These are phyloP conservation scores for Elsinoe arachidis DNA, from an alignment of 2,329 filamentous ascomycete genomes.

Conservation along the genomic window DNA sequence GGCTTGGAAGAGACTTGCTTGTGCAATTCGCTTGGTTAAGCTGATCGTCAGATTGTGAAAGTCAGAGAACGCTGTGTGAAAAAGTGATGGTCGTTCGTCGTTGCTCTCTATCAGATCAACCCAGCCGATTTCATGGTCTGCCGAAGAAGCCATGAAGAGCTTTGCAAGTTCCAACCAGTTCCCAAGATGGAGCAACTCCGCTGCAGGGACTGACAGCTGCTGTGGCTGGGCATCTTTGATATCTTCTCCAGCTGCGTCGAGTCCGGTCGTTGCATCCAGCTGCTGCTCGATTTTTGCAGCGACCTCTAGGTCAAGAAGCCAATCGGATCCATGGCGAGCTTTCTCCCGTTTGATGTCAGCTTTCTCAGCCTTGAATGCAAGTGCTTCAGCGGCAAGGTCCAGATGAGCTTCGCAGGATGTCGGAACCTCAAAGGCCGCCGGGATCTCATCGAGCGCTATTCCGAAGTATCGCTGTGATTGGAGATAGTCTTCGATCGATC, in stretches of 20 bases:
- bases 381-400: conserved; percentile 57
- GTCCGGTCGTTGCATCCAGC: neutral
- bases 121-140: conserved; percentile 59
- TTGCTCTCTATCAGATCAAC: conserved; percentile 39
- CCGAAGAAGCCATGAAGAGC: conserved; percentile 65
- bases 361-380: conserved; percentile 56
- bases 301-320: conserved; percentile 49
- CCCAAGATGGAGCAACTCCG: conserved; percentile 49
- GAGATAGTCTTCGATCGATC: conserved; percentile 34
- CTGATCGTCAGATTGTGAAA: conserved; percentile 61
- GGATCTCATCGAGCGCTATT: conserved; percentile 45
- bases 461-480: conserved; percentile 18
- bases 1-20: conserved; percentile 61
- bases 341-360: conserved; percentile 54
- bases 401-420: conserved; percentile 55
- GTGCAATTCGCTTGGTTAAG: conserved; percentile 61
- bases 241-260: neutral
- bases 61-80: conserved; percentile 66
- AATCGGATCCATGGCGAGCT: conserved; percentile 52
- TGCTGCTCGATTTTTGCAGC: conserved; percentile 27
- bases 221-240: neutral
- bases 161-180: conserved; percentile 57
- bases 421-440: conserved; percentile 65
- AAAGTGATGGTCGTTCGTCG: conserved; percentile 56
- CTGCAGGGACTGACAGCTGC: conserved; percentile 37